phyloP scores from a whole-genome alignment of 1,139 yeast genomes.

The Yamadazyma atmosphaerica region DNA sequence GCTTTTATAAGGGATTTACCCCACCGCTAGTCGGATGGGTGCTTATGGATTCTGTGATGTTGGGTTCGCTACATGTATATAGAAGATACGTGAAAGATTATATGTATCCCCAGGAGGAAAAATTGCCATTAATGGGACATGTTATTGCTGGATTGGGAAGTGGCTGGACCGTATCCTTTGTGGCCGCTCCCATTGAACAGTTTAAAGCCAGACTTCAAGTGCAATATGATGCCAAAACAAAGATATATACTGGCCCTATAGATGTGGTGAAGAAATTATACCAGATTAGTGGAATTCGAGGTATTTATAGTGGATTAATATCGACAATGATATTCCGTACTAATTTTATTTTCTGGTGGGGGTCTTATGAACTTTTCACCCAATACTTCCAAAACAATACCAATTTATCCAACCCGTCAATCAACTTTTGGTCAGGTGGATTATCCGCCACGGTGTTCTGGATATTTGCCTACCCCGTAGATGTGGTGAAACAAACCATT shows the following conservation, averaged over 20 bases:
- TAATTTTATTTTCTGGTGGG: conserved; percentile 93
- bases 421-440: conserved; percentile 93
- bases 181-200: conserved; percentile 92
- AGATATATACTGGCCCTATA: conserved; percentile 72
- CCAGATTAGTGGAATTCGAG: conserved; percentile 62
- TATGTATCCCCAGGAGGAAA: conserved; percentile 56
- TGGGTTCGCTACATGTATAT: conserved; percentile 82
- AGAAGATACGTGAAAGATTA: conserved; percentile 64
- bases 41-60: conserved; percentile 85
- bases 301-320: conserved; percentile 76
- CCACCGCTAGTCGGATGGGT: conserved; percentile 95
- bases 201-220: conserved; percentile 87
- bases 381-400: conserved; percentile 67
- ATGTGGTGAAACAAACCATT: conserved; percentile 84
- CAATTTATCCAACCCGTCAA: conserved; percentile 59
- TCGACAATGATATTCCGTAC: conserved; percentile 88
- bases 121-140: conserved; percentile 73
- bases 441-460: conserved; percentile 83
- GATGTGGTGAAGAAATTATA: conserved; percentile 62
- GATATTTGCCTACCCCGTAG: conserved; percentile 89
- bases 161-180: conserved; percentile 89
- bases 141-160: conserved; percentile 77
- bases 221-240: conserved; percentile 79
- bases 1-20: conserved; percentile 85
- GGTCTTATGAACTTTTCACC: conserved; percentile 80